Base-by-base conservation (phyloP, 2,329 filamentous ascomycete species). In the Xylaria sp. region DNA sequence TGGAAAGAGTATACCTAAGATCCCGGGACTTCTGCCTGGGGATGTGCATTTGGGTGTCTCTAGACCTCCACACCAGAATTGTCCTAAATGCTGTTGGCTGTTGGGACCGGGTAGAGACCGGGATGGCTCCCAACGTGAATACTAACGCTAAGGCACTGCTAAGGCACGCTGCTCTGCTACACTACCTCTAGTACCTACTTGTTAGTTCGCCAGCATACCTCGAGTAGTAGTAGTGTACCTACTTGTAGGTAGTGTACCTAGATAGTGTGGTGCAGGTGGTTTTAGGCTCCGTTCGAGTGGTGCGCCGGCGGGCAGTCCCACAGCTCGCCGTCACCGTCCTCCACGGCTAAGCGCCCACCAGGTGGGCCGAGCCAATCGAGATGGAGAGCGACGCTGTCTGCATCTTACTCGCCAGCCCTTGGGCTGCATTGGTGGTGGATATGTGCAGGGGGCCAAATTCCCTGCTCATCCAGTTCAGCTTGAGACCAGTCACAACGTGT, bases 271-370 rank as follows among this genome's bases (percentile, higher is more conserved):
- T 35, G 31, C 31, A 7, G 31, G 31, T 35, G 7, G 7, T 35
- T 17, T 29, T 17, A 35, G 46, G 29, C 46, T 49, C 46, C 46
- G 46, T 48, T 17, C 46, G 33, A 48, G 59, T 49, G 58, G 44
- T 55, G 54, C 38, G n/a, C 35, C 46, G 31, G 37, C 53, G 54
- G 58, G 33, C 49, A 49, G 62, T 48, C 52, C 56, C 63, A 65
- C 57, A 47, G 33, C 54, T 44, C 43, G 48, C 57, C 60, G 60
- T 63, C 56, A 60, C 56, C 40, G 46, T 60, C 33, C 52, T 49
- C 46, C 59, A 58, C 43, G 46, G 49, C 52, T 66, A 64, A 66
- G 63, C 63, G 63, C 63, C 60, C 53, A 64, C 54, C 46, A 21
- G 38, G 44, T 31, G 21, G 38, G 8, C 33, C 15, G 46, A 40